Conservation (phyloP, 768 basidiomycete species). For the Boletus reticulatus region DNA sequence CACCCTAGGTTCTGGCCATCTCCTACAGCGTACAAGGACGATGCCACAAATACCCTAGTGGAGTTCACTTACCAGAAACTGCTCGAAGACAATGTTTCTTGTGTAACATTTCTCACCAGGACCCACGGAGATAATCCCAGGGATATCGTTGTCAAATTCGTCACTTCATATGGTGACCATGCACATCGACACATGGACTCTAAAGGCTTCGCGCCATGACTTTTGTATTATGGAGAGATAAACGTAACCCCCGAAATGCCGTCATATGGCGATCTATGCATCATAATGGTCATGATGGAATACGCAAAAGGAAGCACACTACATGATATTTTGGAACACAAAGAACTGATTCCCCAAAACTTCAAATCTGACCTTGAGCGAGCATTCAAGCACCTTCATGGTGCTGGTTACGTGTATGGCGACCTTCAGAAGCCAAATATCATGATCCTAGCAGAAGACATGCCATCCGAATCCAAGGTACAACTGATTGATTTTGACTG, state of each 20-base stretch:
- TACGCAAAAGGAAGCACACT: conserved; percentile 23
- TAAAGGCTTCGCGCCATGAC: conserved; percentile 25
- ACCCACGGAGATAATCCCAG: not conserved
- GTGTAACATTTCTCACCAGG: conserved; percentile 25
- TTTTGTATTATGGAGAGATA: conserved; percentile 31
- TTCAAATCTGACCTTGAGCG: conserved; percentile 20
- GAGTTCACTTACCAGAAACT: conserved; percentile 20
- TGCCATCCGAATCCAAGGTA: not conserved
- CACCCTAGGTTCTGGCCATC: conserved; percentile 23
- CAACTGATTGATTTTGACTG: not conserved
- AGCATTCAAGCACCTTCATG: conserved; percentile 27
- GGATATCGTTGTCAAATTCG: conserved; percentile 40
- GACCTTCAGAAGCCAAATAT: conserved; percentile 37
- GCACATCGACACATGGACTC: conserved; percentile 34
- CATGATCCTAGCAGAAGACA: conserved; percentile 18
- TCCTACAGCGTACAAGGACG: not conserved
- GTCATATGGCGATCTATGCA: conserved; percentile 14
- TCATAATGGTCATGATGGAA: conserved; percentile 45
- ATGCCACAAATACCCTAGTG: not conserved
- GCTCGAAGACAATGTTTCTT: conserved; percentile 15
- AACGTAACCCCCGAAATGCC: conserved; percentile 1
- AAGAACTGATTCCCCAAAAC: conserved; percentile 4
- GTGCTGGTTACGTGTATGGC: conserved; percentile 34
- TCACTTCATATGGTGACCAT: conserved; percentile 30
- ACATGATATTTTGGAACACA: not conserved